Evolutionary conservation across 202 grass and related monocot genomes (phyloP), one percentile per base, ranked within the genome.

Genomic region (Panicum hallii): DNA sequence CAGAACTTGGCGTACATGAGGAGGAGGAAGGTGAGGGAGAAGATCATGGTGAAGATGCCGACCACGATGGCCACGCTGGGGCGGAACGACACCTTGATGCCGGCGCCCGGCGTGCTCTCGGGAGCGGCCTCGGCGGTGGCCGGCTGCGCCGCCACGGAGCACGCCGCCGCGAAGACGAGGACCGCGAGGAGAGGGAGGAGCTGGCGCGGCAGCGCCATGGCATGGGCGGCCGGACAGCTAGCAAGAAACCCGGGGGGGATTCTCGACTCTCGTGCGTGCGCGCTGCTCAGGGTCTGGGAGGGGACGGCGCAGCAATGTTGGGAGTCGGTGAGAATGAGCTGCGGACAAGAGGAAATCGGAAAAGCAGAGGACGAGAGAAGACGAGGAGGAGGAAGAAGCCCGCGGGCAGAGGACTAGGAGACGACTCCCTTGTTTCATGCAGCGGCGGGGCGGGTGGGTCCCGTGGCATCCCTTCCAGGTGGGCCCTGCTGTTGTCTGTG

Each of bases 1-100:
- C 93, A 96, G 75, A 97, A 94, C 77, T 96, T 98, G 54, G 93
- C 93, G 63, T 95, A 98, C 87, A 95, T 82, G 68, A 98, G 87
- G 42, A 98, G 88, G 46, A 98, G 43, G 74, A 95, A 85, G 77
- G 88, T 98, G 83, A 98, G 89, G 11, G 89, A 92, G 81, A 95
- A 98, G 77, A 98, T 92, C 84, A 95, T 87, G 85, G 89, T 80
- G 83, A 98, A 95, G 49, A 98, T 90, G 69, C 93, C 91, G 19
- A 98, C 88, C 30, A 98, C 96, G 71, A 98, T 94, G 62, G 84
- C 93, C 11, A 98, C 86, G 75, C 93, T 92, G 2, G 93, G 93
- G 1, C 93, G 88, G 65, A 98, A 98, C 7, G 89, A 92, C 0
- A 95, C 82, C 52, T 85, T 81, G 67, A 86, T 79, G 50, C 87